Evolutionary conservation across 2,329 filamentous ascomycete species (phyloP), one percentile per base, ranked within the genome.

Genomic region (Cladorrhinum sp.): DNA sequence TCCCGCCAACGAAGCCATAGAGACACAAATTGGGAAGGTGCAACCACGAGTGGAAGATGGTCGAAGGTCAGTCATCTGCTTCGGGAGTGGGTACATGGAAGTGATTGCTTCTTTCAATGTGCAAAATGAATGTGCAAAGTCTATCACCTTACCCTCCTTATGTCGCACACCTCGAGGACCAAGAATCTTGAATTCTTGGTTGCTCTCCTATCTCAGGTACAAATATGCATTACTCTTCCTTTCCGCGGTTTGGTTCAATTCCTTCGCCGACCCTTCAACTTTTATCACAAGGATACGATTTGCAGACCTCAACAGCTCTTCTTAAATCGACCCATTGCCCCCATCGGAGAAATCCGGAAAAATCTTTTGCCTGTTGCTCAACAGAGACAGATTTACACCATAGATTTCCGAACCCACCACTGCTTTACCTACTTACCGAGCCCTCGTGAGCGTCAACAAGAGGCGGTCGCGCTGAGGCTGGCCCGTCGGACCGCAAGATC

Each of bases 401-500:
- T 29, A 10, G 5, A 10, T 29, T 10, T 13, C 7, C 12, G 32
- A 36, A 36, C 6, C 41, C 18, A 45, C 16, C 41, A n/a, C 41
- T n/a, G 41, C 41, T 36, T n/a, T 10, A 45, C n/a, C 41, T 45
- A 20, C 53, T 23, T 41, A 29, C 36, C 20, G 38, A 25, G 53
- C 13, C 53, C 53, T 55, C 38, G 53, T 55, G 53, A 48, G 23
- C 52, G 48, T 48, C 53, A 23, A 36, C 52, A 55, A 36, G 24
- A n/a, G 3, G 20, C 36, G 36, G 24, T 24, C 24, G 22, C 22
- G 20, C 53, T 45, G 24, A 23, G 32, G 53, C 54, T 64, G 66
- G 66, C 56, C 66, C 66, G 66, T 58, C 66, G 66, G 66, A 67
- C 66, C 65, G 65, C 62, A 29, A 58, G 16, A 24, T 60, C 60